A percentile compares a stretch with the other conserved stretches of the same genome.
Conservation (phyloP, 192 early-diverging fungal species). For the Coemansia sp. region DNA sequence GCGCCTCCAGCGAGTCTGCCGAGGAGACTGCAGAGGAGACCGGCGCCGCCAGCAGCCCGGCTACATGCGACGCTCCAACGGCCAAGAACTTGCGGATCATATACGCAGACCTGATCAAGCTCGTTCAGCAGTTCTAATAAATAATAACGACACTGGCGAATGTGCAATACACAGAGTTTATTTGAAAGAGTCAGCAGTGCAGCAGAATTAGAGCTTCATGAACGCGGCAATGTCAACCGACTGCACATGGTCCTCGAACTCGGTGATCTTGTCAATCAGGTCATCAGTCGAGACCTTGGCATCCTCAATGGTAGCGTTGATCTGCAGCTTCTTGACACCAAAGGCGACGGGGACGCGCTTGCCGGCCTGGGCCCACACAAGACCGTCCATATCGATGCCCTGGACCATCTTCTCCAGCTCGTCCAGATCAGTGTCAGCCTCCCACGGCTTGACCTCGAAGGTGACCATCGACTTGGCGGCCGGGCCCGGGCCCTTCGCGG, state of each 20-base stretch:
- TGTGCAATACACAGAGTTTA: slow-evolving; percentile 7
- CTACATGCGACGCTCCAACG: slow-evolving; percentile 31
- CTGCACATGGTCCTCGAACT: slow-evolving; percentile 85
- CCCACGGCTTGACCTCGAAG: slow-evolving; percentile 97
- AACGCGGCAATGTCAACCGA: slow-evolving; percentile 85
- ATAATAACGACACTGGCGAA: not conserved
- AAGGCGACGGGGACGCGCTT: slow-evolving; percentile 83
- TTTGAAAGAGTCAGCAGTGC: not conserved
- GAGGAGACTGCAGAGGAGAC: not conserved
- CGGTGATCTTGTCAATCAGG: slow-evolving; percentile 73
- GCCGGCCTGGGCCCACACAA: slow-evolving; percentile 76
- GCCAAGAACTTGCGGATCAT: slow-evolving; percentile 36
- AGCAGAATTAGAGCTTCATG: slow-evolving; percentile 74
- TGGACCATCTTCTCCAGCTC: slow-evolving; percentile 70
- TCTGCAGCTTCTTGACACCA: slow-evolving; percentile 95
- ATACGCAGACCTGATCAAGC: slow-evolving; percentile 24
- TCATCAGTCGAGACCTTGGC: slow-evolving; percentile 86
- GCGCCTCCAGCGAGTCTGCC: not conserved
- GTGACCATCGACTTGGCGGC: slow-evolving; percentile 89
- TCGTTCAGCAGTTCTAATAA: slow-evolving; percentile 24
- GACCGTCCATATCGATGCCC: slow-evolving; percentile 78
- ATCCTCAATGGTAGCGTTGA: slow-evolving; percentile 89
- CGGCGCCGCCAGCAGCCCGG: not conserved
- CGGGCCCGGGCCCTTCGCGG: slow-evolving; percentile 73
- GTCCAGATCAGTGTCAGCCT: slow-evolving; percentile 88